Base-by-base conservation (phyloP, 1,284 basidiomycete genomes). In the Meripilus lineatus region DNA sequence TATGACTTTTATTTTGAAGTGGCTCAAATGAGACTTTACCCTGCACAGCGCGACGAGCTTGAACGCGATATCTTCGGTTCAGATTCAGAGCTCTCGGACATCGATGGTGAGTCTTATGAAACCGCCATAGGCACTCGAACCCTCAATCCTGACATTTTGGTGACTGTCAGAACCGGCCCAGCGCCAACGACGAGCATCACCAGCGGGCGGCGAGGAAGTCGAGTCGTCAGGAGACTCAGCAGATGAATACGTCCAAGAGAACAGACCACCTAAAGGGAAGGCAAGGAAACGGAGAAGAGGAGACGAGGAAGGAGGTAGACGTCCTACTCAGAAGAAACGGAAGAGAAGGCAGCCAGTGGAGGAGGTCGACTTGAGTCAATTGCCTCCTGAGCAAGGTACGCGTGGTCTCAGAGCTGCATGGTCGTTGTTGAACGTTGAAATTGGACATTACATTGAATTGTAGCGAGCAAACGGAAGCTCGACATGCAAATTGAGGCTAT, bases 401-500 rank as follows among this genome's bases (percentile, higher is more conserved):
- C 65, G 24, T 24, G 23, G 1, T 11, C n/a, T n/a, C n/a, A n/a
- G n/a, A n/a, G n/a, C 37, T 28, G 15, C 18, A 13, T 0, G 39
- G 25, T 49, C 86, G 85, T 74, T 76, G 5, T 63, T 88, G 28
- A 81, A 86, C 56, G 78, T 79, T 73, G 71, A 77, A 56, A 84
- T 95, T 51, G 89, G 93, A 48, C 82, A 30, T 30, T 30, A n/a
- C 10, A 30, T 30, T 30, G 15, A 17, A 13, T 0, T 39, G 25
- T 49, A 86, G 85, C 81, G 3, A 75, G 65, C 52, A 82, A 82
- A 64, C 59, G 75, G 26, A 74, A 76, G 5, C 63, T 88, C 26
- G 81, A 86, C 56, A 79, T 79, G 73, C 71, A 77, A 56, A 84
- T 95, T 51, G 89, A 94, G 48, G 82, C 81, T 22, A 92, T 93